phyloP scores from a whole-genome alignment of 176 grass and related monocot genomes.

The Aegilops bicornis region DNA sequence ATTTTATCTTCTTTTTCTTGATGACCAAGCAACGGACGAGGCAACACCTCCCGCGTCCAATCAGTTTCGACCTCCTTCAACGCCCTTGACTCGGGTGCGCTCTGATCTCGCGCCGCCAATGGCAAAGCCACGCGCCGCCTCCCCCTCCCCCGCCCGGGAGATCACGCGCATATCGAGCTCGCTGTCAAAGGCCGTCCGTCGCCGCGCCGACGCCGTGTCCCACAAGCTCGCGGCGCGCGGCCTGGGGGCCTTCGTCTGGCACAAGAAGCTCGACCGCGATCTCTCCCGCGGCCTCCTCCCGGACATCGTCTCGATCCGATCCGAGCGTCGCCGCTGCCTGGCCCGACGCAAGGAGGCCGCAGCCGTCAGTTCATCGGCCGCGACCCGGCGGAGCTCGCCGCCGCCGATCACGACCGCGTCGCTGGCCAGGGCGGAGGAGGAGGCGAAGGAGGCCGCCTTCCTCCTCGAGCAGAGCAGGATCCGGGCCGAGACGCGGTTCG shows the following conservation, averaged over 20 bases:
- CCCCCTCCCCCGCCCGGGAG: not conserved
- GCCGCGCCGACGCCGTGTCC: slow-evolving; percentile 36
- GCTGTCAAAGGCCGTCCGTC: slow-evolving; percentile 18
- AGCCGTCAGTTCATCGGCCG: not conserved
- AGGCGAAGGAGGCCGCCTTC: slow-evolving; percentile 42
- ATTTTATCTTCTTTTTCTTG: not conserved
- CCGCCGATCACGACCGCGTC: not conserved
- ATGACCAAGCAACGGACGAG: not conserved
- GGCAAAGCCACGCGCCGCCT: not conserved
- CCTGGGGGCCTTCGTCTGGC: slow-evolving; percentile 45
- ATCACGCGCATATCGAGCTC: not conserved
- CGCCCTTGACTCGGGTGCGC: not conserved
- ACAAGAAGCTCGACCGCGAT: slow-evolving; percentile 40
- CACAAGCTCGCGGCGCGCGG: slow-evolving; percentile 27
- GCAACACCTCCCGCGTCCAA: not conserved
- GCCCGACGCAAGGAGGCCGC: slow-evolving; percentile 22
- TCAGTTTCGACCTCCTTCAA: not conserved
- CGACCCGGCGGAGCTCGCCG: not conserved
- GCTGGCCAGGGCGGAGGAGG: slow-evolving; percentile 1
- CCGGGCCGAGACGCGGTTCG: slow-evolving; percentile 37
- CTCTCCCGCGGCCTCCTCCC: slow-evolving; percentile 32
- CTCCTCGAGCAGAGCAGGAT: slow-evolving; percentile 43
- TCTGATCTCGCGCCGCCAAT: not conserved
- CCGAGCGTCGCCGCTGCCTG: slow-evolving; percentile 27
- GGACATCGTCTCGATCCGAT: slow-evolving; percentile 1